A percentile compares a stretch with the other conserved stretches of the same genome.
These are phyloP conservation scores for Myrica gale DNA, from an alignment of 306 rosid species.

Conservation along the genomic window DNA sequence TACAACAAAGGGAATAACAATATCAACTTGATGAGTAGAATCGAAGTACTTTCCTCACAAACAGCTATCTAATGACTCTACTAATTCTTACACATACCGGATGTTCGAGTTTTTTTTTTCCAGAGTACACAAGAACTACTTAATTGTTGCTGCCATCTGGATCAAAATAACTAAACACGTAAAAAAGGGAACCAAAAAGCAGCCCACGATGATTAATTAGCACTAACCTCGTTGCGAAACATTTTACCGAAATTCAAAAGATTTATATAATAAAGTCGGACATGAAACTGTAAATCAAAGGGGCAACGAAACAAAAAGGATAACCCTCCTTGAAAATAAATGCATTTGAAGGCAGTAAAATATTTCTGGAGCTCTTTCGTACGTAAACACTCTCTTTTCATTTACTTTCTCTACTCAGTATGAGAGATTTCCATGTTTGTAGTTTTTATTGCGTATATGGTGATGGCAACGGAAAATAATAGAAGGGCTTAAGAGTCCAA, in stretches of 20 bases:
- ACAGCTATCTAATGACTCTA: not conserved
- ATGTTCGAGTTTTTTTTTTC: not conserved
- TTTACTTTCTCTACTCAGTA: not conserved
- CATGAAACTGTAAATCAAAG: not conserved
- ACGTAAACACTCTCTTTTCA: not conserved
- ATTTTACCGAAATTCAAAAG: not conserved
- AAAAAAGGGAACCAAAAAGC: not conserved
- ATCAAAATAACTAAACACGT: not conserved
- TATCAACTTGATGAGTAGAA: not conserved
- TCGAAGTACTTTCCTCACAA: not conserved
- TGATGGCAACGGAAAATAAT: not conserved
- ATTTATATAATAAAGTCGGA: not conserved
- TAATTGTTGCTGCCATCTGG: constrained; percentile 13
- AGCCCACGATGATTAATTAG: not conserved
- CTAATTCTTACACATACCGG: not conserved
- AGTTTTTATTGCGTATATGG: not conserved
- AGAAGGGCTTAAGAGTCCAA: not conserved
- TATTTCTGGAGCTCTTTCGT: not conserved
- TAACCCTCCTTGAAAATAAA: not conserved
- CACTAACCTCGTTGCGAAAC: not conserved
- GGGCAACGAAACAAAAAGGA: not conserved
- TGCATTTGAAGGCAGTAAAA: too few relatives aligned
- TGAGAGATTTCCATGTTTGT: not conserved
- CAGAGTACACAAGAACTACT: not conserved
- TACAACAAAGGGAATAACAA: not conserved